phyloP scores from a whole-genome alignment of 2,329 filamentous ascomycete genomes.

The Metarhizium album region DNA sequence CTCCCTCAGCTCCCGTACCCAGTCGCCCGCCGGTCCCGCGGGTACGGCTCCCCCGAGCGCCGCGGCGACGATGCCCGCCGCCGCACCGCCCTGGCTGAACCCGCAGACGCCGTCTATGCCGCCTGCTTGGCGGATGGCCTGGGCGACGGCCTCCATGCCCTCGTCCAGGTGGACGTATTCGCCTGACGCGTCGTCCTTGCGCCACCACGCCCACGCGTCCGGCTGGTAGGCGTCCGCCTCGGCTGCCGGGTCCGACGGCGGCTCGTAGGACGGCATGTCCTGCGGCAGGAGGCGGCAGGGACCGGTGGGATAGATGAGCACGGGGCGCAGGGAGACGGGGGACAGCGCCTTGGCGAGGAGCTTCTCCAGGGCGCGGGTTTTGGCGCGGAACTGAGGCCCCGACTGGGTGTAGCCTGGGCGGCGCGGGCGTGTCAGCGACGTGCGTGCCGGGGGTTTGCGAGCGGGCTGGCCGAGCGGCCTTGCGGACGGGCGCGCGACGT shows the following conservation, averaged over 20 bases:
- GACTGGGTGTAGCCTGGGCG: slow-evolving; percentile 76
- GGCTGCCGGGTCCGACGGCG: slow-evolving; percentile 24
- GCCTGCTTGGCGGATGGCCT: slow-evolving; percentile 48
- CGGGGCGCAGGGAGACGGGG: slow-evolving; percentile 41
- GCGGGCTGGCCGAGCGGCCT: background rate
- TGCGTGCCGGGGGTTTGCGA: background rate
- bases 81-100: slow-evolving; percentile 70
- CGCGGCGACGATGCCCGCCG: slow-evolving; percentile 61
- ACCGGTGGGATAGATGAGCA: slow-evolving; percentile 57
- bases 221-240: slow-evolving; percentile 38
- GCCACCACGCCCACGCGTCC: slow-evolving; percentile 75
- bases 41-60: slow-evolving; percentile 48
- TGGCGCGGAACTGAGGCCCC: slow-evolving; percentile 71
- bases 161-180: slow-evolving; percentile 60
- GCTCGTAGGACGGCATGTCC: slow-evolving; percentile 60
- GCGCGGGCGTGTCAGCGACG: slow-evolving; percentile 33
- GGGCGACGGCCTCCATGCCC: slow-evolving; percentile 54
- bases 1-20: slow-evolving; percentile 34
- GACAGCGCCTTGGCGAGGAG: slow-evolving; percentile 62
- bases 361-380: slow-evolving; percentile 81
- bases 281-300: slow-evolving; percentile 50
- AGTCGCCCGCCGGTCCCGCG: slow-evolving; percentile 22
- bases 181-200: slow-evolving; percentile 52
- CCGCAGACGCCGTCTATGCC: slow-evolving; percentile 71
- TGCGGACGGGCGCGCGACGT: slow-evolving; percentile 11